phyloP scores from a whole-genome alignment of 352 stramenopile genomes.

The Globisporangium nagaii region DNA sequence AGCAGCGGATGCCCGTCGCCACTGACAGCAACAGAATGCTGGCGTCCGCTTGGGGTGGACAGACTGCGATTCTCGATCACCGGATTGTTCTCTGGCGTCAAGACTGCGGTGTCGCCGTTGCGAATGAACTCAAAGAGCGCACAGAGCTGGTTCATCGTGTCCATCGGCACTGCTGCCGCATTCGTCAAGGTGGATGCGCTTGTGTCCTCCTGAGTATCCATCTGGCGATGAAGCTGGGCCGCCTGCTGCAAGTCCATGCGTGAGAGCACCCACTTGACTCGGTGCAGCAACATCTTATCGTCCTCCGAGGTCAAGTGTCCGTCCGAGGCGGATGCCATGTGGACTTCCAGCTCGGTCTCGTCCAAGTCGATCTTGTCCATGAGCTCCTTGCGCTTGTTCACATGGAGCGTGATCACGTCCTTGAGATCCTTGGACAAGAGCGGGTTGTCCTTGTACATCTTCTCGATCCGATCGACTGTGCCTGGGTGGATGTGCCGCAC shows the following conservation, averaged over 20 bases:
- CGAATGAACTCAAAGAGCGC: conserved; percentile 76
- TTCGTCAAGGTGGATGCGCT: background rate
- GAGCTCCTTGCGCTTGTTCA: conserved; percentile 39
- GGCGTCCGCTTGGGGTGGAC: background rate
- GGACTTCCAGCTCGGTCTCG: conserved; percentile 48
- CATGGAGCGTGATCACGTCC: conserved; percentile 48
- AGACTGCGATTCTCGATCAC: conserved; percentile 15
- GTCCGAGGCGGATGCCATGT: conserved; percentile 16
- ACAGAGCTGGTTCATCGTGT: conserved; percentile 55
- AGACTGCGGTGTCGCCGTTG: conserved; percentile 29
- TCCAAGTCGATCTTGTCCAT: conserved; percentile 51
- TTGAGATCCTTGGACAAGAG: conserved; percentile 61
- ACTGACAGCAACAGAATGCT: too few species aligned
- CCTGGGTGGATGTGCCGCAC: conserved; percentile 64
- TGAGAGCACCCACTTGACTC: conserved; percentile 76
- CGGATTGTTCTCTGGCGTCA: conserved; percentile 55
- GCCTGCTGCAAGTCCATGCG: conserved; percentile 42
- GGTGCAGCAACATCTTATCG: conserved; percentile 67
- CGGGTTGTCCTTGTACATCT: conserved; percentile 57
- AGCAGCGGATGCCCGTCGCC: conserved; percentile 1
- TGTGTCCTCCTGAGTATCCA: background rate
- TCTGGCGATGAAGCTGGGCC: too few species aligned
- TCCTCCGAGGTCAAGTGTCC: background rate
- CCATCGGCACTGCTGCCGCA: conserved; percentile 3
- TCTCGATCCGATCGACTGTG: conserved; percentile 59